Percentiles rank a stretch among this genome's conserved stretches.
Conservation (phyloP, 179 eudicot genomes). For the Heliamphora pulchella region DNA sequence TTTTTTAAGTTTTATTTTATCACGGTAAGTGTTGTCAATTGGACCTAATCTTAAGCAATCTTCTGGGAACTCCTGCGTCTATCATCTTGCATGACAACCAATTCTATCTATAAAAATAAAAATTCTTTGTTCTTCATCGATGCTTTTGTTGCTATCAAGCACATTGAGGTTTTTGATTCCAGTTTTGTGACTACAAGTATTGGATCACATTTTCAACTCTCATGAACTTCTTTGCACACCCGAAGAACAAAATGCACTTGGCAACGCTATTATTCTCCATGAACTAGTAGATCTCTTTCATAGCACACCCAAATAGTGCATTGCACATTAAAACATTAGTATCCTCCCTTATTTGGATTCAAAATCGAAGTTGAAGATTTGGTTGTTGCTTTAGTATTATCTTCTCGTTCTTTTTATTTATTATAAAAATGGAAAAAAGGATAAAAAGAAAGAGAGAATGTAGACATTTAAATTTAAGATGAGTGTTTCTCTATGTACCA, state of each 20-base stretch:
- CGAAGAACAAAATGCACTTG: neutral
- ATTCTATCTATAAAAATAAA: neutral
- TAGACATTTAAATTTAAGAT: too few species aligned
- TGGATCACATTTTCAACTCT: neutral
- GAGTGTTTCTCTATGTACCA: too few species aligned
- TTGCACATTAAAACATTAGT: too few species aligned
- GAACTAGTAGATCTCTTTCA: neutral
- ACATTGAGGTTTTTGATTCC: neutral
- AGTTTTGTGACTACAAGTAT: neutral
- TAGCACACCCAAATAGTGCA: too few species aligned
- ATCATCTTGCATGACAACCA: too few species aligned
- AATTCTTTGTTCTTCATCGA: neutral
- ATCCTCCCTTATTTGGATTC: too few species aligned
- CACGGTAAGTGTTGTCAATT: neutral
- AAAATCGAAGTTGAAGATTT: too few species aligned
- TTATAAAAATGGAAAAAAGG: too few species aligned
- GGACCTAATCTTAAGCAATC: neutral
- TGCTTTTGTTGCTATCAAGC: neutral
- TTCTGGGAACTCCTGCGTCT: neutral
- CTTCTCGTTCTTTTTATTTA: too few species aligned
- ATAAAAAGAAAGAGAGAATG: too few species aligned
- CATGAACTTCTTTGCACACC: neutral
- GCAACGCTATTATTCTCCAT: neutral
- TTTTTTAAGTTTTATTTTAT: neutral
- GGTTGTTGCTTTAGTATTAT: too few species aligned